Conservation (phyloP, 1,284 basidiomycete genomes). For the Austroboletus olivaceoglutinosus region DNA sequence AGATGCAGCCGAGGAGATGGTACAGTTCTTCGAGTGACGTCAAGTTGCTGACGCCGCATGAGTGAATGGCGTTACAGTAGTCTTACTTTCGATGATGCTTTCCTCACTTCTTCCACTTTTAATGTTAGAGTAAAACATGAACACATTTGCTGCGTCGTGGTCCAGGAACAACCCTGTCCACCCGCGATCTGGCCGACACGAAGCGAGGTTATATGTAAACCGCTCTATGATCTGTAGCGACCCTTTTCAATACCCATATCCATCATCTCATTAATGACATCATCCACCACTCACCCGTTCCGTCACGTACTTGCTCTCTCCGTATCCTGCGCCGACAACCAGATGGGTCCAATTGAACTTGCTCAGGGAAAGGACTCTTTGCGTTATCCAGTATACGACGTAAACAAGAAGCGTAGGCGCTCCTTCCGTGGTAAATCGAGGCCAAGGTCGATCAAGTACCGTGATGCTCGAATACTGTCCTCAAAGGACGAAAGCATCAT, state of each 20-base stretch:
- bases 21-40: too few species aligned
- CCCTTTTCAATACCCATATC: not conserved
- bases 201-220: constrained; percentile 23
- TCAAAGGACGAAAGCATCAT: constrained; percentile 25
- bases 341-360: constrained; percentile 17
- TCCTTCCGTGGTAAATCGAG: constrained; percentile 8
- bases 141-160: too few species aligned
- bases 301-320: constrained; percentile 7
- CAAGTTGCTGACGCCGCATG: too few species aligned
- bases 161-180: constrained; percentile 28
- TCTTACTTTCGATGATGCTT: too few species aligned
- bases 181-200: constrained; percentile 33
- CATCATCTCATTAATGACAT: too few species aligned
- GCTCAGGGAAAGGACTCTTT: constrained; percentile 36
- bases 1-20: too few species aligned
- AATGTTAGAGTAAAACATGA: too few species aligned
- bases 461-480: constrained; percentile 17
- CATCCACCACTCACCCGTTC: constrained; percentile 4
- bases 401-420: constrained; percentile 34
- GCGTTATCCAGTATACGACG: constrained; percentile 31
- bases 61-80: too few species aligned
- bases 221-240: constrained; percentile 22
- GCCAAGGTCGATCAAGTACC: constrained; percentile 22
- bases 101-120: too few species aligned
- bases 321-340: constrained; percentile 9